Evolutionary conservation across 129 eudicot species (phyloP), one percentile per base, ranked within the genome.

Genomic region (Lonicera japonica): DNA sequence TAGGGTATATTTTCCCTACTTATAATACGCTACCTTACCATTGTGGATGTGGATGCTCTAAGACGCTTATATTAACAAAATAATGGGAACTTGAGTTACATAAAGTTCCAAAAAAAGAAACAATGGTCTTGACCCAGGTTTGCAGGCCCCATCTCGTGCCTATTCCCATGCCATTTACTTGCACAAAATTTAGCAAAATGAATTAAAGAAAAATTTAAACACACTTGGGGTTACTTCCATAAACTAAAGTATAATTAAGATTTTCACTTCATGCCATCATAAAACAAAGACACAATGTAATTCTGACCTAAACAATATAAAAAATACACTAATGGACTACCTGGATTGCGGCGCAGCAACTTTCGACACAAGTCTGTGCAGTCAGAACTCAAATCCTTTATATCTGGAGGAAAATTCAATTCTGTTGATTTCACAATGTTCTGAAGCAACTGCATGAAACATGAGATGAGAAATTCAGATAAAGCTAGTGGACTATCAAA

Each of bases 281-380:
- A 16, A 57, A 4, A 40, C 20, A 34, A 65, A 39, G 41, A 22
- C 20, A 20, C n/a, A 20, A 55, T 43, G 13, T 43, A 15, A 58
- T 5, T 25, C 5, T 39, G 63, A 17, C 38, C 34, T 25, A 5
- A n/a, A 23, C 14, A 2, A 21, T 38, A 20, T 29, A 6, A 29
- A 47, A 50, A 5, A 16, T 50, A 13, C 34, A 34, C 18, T 15
- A 11, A n/a, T 9, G 34, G 41, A n/a, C 52, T 71, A 84, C 91
- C 91, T 68, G 91, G 88, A 76, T 75, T 82, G 58, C 80, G 83
- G 55, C 80, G 83, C 50, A 88, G 84, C 70, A 88, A 67, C 70
- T 88, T 88, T 59, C 70, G 83, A 70, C 96, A 88, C 61, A 88
- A 70, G 64, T 88, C 96, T 14, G 76, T 45, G 66, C 96, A 82